Percentiles rank a stretch among this genome's conserved stretches.
Evolutionary conservation across 768 basidiomycete genomes (phyloP).

Genomic region (Kwoniella europaea): DNA sequence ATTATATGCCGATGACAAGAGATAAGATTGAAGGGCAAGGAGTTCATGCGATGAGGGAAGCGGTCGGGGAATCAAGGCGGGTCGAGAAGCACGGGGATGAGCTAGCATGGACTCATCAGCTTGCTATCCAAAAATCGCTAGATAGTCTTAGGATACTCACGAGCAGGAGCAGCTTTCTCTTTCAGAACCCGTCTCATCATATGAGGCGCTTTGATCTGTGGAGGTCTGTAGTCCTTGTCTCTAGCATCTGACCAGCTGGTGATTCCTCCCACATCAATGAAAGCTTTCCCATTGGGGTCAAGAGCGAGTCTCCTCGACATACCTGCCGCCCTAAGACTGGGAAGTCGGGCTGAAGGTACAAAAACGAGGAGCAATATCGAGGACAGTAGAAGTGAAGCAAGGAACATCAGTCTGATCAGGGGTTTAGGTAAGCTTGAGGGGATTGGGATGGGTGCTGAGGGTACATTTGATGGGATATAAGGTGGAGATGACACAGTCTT

Average conservation of each 20-base stretch:
- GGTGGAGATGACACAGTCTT: conserved; percentile 20
- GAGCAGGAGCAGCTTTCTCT: conserved; percentile 21
- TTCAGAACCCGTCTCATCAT: conserved; percentile 33
- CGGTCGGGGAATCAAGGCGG: conserved; percentile 26
- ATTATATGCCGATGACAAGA: conserved; percentile 46
- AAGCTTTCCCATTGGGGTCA: conserved; percentile 35
- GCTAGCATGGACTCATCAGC: conserved; percentile 15
- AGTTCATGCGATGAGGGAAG: conserved; percentile 51
- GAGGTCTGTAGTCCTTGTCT: conserved; percentile 41
- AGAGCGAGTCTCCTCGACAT: conserved; percentile 38
- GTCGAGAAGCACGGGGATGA: conserved; percentile 20
- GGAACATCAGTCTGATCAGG: conserved; percentile 39
- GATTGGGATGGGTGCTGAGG: conserved; percentile 26
- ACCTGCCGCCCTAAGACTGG: conserved; percentile 33
- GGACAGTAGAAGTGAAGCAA: conserved; percentile 32
- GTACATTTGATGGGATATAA: conserved; percentile 25
- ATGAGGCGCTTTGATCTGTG: conserved; percentile 36
- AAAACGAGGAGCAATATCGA: conserved; percentile 35
- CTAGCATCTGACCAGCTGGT: conserved; percentile 33
- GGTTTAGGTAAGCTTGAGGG: conserved; percentile 41
- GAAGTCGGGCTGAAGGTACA: conserved; percentile 42
- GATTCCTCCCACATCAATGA: conserved; percentile 26
- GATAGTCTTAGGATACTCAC: conserved; percentile 17
- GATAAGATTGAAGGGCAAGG: conserved; percentile 57
- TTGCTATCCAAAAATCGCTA: neutral